Evolutionary conservation across 768 basidiomycete genomes (phyloP).

Genomic region (Lentinula boryana): DNA sequence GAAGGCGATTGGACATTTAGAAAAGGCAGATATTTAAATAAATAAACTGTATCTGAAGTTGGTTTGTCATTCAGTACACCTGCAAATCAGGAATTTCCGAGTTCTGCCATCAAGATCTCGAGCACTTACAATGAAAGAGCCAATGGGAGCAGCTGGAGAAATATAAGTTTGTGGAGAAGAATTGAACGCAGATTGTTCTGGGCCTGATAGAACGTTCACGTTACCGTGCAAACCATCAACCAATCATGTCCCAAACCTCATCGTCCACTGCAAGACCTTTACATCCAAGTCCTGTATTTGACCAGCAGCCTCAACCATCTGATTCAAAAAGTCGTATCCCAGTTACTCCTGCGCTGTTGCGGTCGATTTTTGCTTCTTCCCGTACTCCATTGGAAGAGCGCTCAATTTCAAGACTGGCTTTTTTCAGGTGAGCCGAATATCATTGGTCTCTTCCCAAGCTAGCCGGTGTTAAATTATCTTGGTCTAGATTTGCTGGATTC

Average conservation of each 20-base stretch:
- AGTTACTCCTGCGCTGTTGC: slow-evolving; percentile 74
- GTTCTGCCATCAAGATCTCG: neutral
- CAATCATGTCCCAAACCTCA: slow-evolving; percentile 40
- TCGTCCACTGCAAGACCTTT: slow-evolving; percentile 37
- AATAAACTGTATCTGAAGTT: slow-evolving; percentile 1
- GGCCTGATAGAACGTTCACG: neutral
- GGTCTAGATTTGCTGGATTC: slow-evolving; percentile 70
- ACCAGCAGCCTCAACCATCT: slow-evolving; percentile 31
- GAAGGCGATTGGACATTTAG: slow-evolving; percentile 5
- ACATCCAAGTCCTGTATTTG: slow-evolving; percentile 15
- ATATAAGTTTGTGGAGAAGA: neutral
- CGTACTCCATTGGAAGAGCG: slow-evolving; percentile 78
- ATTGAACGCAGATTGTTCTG: neutral
- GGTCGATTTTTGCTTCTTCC: slow-evolving; percentile 84
- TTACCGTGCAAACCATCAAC: slow-evolving; percentile 1
- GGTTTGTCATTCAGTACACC: neutral
- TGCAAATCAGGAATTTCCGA: neutral
- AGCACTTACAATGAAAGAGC: slow-evolving; percentile 1
- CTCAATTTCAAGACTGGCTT: slow-evolving; percentile 77
- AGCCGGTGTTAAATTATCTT: neutral
- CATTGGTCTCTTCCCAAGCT: neutral
- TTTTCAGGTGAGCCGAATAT: slow-evolving; percentile 58
- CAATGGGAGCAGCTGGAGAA: slow-evolving; percentile 4
- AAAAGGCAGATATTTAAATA: slow-evolving; percentile 1
- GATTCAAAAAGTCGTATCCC: slow-evolving; percentile 61